These are phyloP conservation scores for Medakamo hakoo DNA, from an alignment of 139 green algal species.

Conservation along the genomic window DNA sequence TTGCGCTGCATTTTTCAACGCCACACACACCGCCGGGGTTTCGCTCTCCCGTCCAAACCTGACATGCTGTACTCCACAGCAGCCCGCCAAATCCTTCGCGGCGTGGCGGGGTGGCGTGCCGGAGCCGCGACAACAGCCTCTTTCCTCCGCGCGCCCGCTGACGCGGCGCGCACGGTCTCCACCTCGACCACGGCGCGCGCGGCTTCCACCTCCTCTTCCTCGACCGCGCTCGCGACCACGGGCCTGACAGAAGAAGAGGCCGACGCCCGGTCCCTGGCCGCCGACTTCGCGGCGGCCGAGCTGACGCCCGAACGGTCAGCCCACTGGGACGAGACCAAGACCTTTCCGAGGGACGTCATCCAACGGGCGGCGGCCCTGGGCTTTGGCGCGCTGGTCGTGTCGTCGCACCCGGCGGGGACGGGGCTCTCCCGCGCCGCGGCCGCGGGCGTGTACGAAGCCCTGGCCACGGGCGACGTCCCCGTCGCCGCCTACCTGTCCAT, in stretches of 20 bases:
- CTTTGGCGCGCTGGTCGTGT: slow-evolving; percentile 49
- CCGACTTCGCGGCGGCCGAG: slow-evolving; percentile 32
- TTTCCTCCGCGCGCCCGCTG: no score
- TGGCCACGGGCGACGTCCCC: slow-evolving; percentile 53
- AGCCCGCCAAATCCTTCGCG: no score
- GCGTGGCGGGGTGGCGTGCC: no score
- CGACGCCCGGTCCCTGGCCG: slow-evolving; percentile 29
- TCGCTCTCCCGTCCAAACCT: no score
- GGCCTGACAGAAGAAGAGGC: slow-evolving; percentile 16
- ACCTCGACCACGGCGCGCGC: no score
- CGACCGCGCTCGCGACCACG: not conserved
- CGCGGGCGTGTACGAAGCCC: slow-evolving; percentile 61
- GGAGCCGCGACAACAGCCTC: no score
- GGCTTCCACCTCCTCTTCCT: no score
- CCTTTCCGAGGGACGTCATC: slow-evolving; percentile 31
- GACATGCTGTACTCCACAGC: no score
- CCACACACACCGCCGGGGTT: no score
- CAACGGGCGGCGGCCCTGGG: slow-evolving; percentile 38
- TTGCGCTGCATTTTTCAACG: no score
- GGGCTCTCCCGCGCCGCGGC: slow-evolving; percentile 25
- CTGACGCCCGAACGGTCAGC: slow-evolving; percentile 25
- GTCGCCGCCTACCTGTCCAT: slow-evolving; percentile 66
- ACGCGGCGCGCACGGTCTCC: no score
- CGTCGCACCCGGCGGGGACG: slow-evolving; percentile 20
- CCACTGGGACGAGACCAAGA: slow-evolving; percentile 39